These are phyloP conservation scores for Brassica cretica DNA, from an alignment of 345 rosid genomes.

Conservation along the genomic window DNA sequence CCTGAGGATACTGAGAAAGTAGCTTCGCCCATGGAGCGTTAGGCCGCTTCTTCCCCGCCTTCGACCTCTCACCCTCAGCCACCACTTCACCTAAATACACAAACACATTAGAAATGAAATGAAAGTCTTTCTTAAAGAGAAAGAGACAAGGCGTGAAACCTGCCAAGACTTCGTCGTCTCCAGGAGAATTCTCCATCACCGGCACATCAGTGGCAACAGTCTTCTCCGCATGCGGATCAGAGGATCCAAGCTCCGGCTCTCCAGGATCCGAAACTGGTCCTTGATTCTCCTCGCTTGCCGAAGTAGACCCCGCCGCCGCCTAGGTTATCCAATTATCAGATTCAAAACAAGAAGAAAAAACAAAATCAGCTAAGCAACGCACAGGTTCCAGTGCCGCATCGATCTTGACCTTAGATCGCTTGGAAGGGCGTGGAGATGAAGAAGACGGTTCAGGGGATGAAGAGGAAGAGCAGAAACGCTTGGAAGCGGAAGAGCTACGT, in stretches of 20 bases:
- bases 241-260: constrained; percentile 57
- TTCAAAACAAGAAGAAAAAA: constrained; percentile 17
- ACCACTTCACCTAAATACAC: too few species aligned
- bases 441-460: constrained; percentile 47
- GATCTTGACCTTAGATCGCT: constrained; percentile 73
- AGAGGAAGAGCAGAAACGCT: constrained; percentile 70
- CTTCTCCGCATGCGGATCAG: constrained; percentile 52
- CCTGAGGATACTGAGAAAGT: too few species aligned
- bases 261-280: constrained; percentile 54
- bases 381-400: constrained; percentile 18
- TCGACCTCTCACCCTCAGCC: too few species aligned
- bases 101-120: too few species aligned
- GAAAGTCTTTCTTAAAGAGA: too few species aligned
- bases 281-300: constrained; percentile 47
- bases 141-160: too few species aligned
- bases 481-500: constrained; percentile 81
- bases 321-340: constrained; percentile 39
- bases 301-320: constrained; percentile 57
- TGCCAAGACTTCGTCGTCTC: too few species aligned
- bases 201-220: too few species aligned
- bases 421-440: constrained; percentile 52
- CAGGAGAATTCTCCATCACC: too few species aligned
- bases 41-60: too few species aligned
- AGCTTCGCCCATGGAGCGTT: too few species aligned
- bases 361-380: background rate